phyloP scores from a whole-genome alignment of 805 yeast species.

The Cyberlindnera americana region DNA sequence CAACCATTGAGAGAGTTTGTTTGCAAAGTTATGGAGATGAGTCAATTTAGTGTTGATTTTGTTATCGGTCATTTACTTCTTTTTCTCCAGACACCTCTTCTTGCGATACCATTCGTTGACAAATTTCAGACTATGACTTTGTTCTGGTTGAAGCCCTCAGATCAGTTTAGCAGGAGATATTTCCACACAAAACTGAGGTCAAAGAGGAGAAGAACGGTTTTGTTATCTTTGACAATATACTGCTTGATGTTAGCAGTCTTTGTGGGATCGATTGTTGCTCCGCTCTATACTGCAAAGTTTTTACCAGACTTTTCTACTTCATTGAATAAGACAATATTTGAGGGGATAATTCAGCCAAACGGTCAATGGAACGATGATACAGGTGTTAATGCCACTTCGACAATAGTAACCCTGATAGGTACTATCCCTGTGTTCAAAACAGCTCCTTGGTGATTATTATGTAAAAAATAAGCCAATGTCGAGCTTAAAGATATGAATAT shows the following conservation, averaged over 20 bases:
- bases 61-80: slow-evolving; percentile 55
- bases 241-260: slow-evolving; percentile 38
- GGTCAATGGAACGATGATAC: slow-evolving; percentile 64
- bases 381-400: slow-evolving; percentile 50
- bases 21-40: slow-evolving; percentile 62
- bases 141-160: slow-evolving; percentile 62
- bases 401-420: slow-evolving; percentile 38
- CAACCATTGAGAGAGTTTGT: slow-evolving; percentile 64
- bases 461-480: no score
- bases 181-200: slow-evolving; percentile 25
- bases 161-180: slow-evolving; percentile 31
- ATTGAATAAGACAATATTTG: slow-evolving; percentile 24
- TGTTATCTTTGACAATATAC: slow-evolving; percentile 46
- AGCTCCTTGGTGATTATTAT: slow-evolving; percentile 22
- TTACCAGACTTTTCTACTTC: slow-evolving; percentile 27
- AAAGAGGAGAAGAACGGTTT: slow-evolving; percentile 38
- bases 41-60: slow-evolving; percentile 65
- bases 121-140: slow-evolving; percentile 63
- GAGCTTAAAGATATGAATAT: no score
- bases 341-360: slow-evolving; percentile 57
- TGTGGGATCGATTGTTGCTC: slow-evolving; percentile 41
- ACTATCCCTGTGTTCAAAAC: slow-evolving; percentile 32
- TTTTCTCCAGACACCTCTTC: slow-evolving; percentile 55
- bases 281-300: slow-evolving; percentile 30
- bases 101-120: slow-evolving; percentile 61